Percentiles rank a stretch among this genome's conserved stretches.
These are phyloP conservation scores for Hypocreales sp. DNA, from an alignment of 2,329 filamentous ascomycete species.

Conservation along the genomic window DNA sequence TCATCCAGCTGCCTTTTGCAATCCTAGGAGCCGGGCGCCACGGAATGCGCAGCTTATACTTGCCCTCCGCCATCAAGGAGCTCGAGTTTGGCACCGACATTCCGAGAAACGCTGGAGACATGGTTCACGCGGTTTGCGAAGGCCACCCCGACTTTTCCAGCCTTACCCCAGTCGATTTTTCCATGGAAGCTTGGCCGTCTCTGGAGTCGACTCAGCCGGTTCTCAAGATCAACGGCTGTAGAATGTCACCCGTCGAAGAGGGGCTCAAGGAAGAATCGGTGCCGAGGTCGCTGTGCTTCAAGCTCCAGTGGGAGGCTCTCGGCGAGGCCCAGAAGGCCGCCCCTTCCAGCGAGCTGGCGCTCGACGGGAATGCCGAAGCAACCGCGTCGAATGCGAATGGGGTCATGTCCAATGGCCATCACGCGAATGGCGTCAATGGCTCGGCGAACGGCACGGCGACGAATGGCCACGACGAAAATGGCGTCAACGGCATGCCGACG, in stretches of 20 bases:
- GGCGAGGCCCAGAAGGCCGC: neutral
- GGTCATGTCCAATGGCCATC: too few relatives aligned
- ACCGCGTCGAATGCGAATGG: too few relatives aligned
- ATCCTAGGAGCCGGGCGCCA: constrained; percentile 18
- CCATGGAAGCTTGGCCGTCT: constrained; percentile 16
- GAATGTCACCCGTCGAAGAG: constrained; percentile 25
- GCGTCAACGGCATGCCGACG: constrained; percentile 1
- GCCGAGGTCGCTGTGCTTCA: constrained; percentile 23
- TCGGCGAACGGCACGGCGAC: too few relatives aligned
- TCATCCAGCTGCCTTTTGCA: constrained; percentile 24
- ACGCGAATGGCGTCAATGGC: neutral
- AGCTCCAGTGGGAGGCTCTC: constrained; percentile 27
- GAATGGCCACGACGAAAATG: too few relatives aligned
- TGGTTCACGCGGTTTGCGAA: constrained; percentile 11
- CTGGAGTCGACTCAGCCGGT: constrained; percentile 12
- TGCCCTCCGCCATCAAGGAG: constrained; percentile 17
- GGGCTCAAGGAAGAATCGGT: constrained; percentile 7
- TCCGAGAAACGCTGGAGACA: constrained; percentile 12
- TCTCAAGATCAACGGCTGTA: constrained; percentile 19
- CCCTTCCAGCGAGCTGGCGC: constrained; percentile 1
- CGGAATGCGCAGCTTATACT: constrained; percentile 17
- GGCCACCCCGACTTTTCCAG: constrained; percentile 8
- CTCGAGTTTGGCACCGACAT: constrained; percentile 12
- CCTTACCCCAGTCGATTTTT: constrained; percentile 16
- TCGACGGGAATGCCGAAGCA: neutral